phyloP scores from a whole-genome alignment of 106 monocot species.

The Chionographis japonica region DNA sequence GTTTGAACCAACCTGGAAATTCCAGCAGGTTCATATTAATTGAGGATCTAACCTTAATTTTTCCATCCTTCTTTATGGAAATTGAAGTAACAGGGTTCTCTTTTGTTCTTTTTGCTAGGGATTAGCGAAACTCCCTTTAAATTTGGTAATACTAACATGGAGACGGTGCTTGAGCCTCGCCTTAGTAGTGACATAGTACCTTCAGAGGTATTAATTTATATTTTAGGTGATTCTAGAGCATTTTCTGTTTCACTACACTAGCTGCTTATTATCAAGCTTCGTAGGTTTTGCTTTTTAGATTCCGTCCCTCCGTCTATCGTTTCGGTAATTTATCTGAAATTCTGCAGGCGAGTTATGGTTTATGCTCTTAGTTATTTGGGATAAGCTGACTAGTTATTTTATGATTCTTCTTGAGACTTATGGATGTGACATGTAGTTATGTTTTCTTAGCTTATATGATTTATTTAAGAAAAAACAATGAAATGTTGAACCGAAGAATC shows the following conservation, averaged over 20 bases:
- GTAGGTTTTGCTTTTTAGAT: too few relatives aligned
- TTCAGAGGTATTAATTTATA: constrained; percentile 45
- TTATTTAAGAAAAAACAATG: too few relatives aligned
- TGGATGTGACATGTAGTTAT: too few relatives aligned
- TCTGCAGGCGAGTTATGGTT: too few relatives aligned
- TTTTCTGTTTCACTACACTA: neutral
- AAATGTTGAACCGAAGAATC: too few relatives aligned
- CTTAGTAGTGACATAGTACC: constrained; percentile 34
- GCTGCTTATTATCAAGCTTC: too few relatives aligned
- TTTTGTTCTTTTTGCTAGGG: constrained; percentile 17
- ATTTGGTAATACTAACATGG: constrained; percentile 28
- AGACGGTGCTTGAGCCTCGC: constrained; percentile 21
- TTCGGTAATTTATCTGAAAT: too few relatives aligned
- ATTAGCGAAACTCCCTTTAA: constrained; percentile 24
- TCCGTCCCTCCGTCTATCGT: too few relatives aligned
- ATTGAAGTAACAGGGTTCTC: neutral
- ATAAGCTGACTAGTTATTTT: too few relatives aligned
- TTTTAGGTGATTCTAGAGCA: neutral
- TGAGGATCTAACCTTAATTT: neutral
- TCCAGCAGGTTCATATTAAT: constrained; percentile 23
- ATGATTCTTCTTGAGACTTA: too few relatives aligned
- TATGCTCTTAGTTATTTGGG: too few relatives aligned
- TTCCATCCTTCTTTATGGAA: neutral
- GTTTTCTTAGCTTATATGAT: too few relatives aligned
- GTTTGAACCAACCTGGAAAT: constrained; percentile 24